Percentiles rank a stretch among this genome's conserved stretches.
Evolutionary conservation across 495 filamentous ascomycete species (phyloP).

Genomic region (Lasiosphaeria miniovina): DNA sequence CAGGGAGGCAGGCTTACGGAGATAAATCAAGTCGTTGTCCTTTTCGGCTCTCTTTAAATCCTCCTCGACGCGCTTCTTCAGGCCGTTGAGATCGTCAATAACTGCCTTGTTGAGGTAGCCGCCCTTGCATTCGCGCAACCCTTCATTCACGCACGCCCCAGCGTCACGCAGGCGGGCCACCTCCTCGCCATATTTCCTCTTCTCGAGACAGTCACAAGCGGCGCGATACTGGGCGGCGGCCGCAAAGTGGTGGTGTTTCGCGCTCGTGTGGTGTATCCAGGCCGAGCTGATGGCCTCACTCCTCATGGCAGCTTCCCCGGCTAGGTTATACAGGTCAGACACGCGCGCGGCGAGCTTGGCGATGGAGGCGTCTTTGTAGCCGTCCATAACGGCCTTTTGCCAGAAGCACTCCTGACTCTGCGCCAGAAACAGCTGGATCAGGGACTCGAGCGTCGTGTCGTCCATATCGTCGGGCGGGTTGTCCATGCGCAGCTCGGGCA

Average conservation of each 20-base stretch:
- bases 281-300: slow-evolving; percentile 86
- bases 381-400: slow-evolving; percentile 95
- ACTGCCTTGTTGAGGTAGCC: slow-evolving; percentile 82
- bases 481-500: slow-evolving; percentile 80
- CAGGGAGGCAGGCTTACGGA: slow-evolving; percentile 43
- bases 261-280: slow-evolving; percentile 97
- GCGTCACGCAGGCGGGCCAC: slow-evolving; percentile 82
- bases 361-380: slow-evolving; percentile 85
- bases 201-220: slow-evolving; percentile 88
- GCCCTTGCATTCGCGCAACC: slow-evolving; percentile 71
- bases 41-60: slow-evolving; percentile 91
- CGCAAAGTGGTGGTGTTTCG: slow-evolving; percentile 97
- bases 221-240: slow-evolving; percentile 95
- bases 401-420: slow-evolving; percentile 98
- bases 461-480: slow-evolving; percentile 95
- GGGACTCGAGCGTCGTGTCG: slow-evolving; percentile 73
- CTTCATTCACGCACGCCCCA: slow-evolving; percentile 78
- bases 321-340: slow-evolving; percentile 83
- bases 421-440: slow-evolving; percentile 80
- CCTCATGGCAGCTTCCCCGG: slow-evolving; percentile 80
- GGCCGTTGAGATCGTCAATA: slow-evolving; percentile 72
- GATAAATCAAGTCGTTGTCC: slow-evolving; percentile 94
- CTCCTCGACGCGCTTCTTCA: slow-evolving; percentile 79
- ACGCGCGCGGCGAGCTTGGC: slow-evolving; percentile 89
- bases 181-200: slow-evolving; percentile 93